These are phyloP conservation scores for Quercus glauca DNA, from an alignment of 306 rosid species.

Conservation along the genomic window DNA sequence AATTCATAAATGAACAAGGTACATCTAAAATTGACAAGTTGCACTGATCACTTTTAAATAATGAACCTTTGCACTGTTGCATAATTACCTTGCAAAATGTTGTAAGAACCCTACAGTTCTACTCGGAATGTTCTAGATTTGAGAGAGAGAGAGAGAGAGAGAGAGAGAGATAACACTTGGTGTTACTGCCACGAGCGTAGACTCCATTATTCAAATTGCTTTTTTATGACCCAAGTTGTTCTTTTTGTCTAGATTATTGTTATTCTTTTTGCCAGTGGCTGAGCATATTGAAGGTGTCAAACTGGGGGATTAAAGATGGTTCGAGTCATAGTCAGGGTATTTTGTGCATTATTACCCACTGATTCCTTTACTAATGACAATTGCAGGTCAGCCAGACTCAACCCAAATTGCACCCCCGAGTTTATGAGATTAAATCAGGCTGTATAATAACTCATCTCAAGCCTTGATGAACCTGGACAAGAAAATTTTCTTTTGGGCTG, in stretches of 20 bases:
- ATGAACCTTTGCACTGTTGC: neutral
- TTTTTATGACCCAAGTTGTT: neutral
- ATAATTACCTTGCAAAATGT: neutral
- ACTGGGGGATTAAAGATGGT: neutral
- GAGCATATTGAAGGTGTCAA: neutral
- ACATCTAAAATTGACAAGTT: neutral
- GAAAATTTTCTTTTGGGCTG: neutral
- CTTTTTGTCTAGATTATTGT: neutral
- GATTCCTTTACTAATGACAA: neutral
- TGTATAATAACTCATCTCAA: neutral
- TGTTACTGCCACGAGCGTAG: too few species aligned
- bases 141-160: neutral
- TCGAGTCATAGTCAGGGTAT: neutral
- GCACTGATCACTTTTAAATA: neutral
- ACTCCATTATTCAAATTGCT: too few species aligned
- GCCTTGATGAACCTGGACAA: neutral
- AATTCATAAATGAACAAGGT: neutral
- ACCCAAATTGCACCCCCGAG: neutral
- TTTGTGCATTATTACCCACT: neutral
- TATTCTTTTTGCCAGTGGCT: neutral
- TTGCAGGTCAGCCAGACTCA: neutral
- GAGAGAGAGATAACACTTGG: too few species aligned
- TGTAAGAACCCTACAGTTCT: neutral
- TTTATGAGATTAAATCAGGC: neutral
- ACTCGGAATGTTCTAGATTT: neutral